Percentiles rank a stretch among this genome's conserved stretches.
Conservation (phyloP, 2,329 filamentous ascomycete species). For the Fusarium newnesense region DNA sequence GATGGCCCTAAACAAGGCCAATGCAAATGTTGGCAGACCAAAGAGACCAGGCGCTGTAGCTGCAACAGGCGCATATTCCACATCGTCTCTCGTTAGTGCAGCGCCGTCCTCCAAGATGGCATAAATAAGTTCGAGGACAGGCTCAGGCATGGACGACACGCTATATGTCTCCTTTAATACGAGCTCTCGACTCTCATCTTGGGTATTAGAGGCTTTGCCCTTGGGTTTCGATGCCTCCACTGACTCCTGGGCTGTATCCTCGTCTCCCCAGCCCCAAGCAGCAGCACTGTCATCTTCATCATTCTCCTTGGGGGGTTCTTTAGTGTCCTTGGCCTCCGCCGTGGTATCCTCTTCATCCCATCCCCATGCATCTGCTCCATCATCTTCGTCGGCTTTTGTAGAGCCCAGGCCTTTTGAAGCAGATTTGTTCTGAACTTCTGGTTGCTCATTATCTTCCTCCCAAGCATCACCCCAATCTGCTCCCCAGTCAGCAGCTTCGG, state of each 20-base stretch:
- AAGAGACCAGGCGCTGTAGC: constrained; percentile 77
- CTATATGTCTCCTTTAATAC: constrained; percentile 87
- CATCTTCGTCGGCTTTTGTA: constrained; percentile 49
- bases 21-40: constrained; percentile 74
- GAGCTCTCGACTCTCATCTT: constrained; percentile 68
- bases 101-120: constrained; percentile 70
- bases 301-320: constrained; percentile 33
- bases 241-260: constrained; percentile 58
- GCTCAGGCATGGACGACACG: constrained; percentile 86
- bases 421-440: constrained; percentile 38
- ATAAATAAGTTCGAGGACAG: constrained; percentile 75
- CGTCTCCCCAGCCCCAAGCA: constrained; percentile 87
- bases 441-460: constrained; percentile 72
- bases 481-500: constrained; percentile 72
- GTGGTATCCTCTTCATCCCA: constrained; percentile 75
- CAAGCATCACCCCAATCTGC: constrained; percentile 83
- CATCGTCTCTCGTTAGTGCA: constrained; percentile 65
- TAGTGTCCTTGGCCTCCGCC: constrained; percentile 32
- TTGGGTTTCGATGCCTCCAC: constrained; percentile 22
- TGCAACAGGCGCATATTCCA: constrained; percentile 67
- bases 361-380: constrained; percentile 78
- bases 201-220: constrained; percentile 31
- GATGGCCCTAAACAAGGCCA: constrained; percentile 84
- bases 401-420: constrained; percentile 31
- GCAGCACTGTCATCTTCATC: constrained; percentile 66